Conservation (phyloP, 169 alveolate species). For the Plasmodium coatneyi region DNA sequence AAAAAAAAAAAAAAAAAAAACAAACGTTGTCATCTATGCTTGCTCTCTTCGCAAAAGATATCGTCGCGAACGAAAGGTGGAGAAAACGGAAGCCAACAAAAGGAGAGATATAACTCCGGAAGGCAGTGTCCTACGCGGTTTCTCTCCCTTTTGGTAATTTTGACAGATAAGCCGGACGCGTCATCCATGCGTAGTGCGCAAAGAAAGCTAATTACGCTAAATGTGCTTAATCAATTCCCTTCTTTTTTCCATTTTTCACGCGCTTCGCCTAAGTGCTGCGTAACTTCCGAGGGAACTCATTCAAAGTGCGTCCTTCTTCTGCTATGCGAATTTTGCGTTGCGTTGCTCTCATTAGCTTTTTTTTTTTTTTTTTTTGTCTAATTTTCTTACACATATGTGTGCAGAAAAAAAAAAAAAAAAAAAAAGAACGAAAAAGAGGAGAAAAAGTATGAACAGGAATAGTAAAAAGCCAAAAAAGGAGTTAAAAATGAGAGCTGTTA, state of each 20-base stretch:
- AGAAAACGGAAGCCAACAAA: conserved; percentile 6
- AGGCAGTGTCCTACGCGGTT: background rate
- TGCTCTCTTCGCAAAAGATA: background rate
- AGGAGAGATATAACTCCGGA: background rate
- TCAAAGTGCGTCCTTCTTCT: background rate
- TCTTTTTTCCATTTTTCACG: background rate
- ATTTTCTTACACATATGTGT: conserved; percentile 58
- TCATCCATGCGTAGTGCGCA: background rate
- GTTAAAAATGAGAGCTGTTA: conserved; percentile 15
- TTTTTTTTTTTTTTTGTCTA: conserved; percentile 47
- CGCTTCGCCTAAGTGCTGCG: background rate
- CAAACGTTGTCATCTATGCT: background rate
- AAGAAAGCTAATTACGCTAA: background rate
- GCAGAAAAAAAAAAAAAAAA: conserved; percentile 42
- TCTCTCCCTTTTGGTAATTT: conserved; percentile 7
- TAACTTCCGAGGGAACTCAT: background rate
- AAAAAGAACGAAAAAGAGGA: background rate
- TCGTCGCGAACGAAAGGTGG: background rate
- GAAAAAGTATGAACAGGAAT: background rate
- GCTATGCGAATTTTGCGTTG: background rate
- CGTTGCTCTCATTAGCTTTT: background rate
- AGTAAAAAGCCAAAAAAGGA: conserved; percentile 5
- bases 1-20: background rate
- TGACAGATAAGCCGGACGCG: background rate
- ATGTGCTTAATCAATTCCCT: background rate